Percentiles rank a stretch among this genome's conserved stretches.
phyloP scores from a whole-genome alignment of 371 early-diverging fungal species.

The Syncephalastrum contaminatum region DNA sequence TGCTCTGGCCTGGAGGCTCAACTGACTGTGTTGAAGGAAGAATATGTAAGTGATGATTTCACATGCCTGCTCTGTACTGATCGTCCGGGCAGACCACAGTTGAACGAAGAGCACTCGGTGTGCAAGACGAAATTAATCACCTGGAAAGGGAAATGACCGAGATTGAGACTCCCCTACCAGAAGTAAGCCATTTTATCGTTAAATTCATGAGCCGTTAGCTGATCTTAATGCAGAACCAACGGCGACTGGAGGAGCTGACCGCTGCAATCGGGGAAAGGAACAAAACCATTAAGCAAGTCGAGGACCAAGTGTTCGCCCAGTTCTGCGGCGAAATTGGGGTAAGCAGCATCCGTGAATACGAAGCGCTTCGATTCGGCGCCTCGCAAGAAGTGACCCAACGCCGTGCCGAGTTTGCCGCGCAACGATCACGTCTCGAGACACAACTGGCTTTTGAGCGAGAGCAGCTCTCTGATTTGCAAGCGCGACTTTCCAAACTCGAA shows the following conservation, averaged over 20 bases:
- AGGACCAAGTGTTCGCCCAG: conserved; percentile 72
- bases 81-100: conserved; percentile 5
- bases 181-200: not conserved
- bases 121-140: not conserved
- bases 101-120: conserved; percentile 8
- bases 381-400: conserved; percentile 73
- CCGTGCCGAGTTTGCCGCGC: conserved; percentile 71
- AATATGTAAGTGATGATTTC: conserved; percentile 35
- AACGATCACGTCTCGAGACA: conserved; percentile 73
- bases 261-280: conserved; percentile 36
- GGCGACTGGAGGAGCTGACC: conserved; percentile 41
- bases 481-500: conserved; percentile 57
- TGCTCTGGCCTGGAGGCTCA: conserved; percentile 62
- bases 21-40: conserved; percentile 58
- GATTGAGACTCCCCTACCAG: not conserved
- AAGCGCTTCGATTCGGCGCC: conserved; percentile 67
- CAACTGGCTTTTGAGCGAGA: conserved; percentile 77
- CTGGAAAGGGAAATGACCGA: not conserved
- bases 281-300: conserved; percentile 57
- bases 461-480: conserved; percentile 64
- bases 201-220: not conserved
- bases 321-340: conserved; percentile 78
- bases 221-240: not conserved
- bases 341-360: conserved; percentile 70
- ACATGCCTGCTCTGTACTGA: no score